Conservation (phyloP, 2,329 filamentous ascomycete species). For the Xylariaceae sp. region DNA sequence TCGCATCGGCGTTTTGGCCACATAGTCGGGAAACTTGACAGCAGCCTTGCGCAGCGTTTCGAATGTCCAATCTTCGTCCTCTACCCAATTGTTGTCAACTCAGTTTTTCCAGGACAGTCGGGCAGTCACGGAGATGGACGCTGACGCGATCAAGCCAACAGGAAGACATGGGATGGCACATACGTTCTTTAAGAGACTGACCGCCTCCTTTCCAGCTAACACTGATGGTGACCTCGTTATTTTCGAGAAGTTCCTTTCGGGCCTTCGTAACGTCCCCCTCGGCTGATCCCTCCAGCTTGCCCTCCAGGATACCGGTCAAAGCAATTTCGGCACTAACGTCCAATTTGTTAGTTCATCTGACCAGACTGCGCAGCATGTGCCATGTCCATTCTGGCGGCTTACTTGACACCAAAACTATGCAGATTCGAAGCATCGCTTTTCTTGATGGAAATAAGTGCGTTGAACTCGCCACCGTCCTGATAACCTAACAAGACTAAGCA, state of each 20-base stretch:
- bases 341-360: neutral
- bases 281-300: neutral
- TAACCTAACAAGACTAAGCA: neutral
- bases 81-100: neutral
- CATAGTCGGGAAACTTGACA: neutral
- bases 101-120: neutral
- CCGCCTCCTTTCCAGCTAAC: neutral
- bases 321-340: neutral
- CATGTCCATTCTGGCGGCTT: neutral
- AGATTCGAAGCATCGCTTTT: neutral
- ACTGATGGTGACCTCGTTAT: neutral
- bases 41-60: neutral
- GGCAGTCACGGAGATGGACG: neutral
- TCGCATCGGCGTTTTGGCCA: neutral
- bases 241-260: neutral
- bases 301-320: neutral
- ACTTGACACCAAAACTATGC: neutral
- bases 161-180: neutral
- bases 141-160: neutral
- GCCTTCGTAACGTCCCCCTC: neutral
- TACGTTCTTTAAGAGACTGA: neutral
- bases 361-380: neutral
- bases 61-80: neutral
- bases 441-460: neutral
- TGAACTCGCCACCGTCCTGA: neutral